Conservation (phyloP, 2,329 filamentous ascomycete genomes). For the Neocucurbitaria cava region DNA sequence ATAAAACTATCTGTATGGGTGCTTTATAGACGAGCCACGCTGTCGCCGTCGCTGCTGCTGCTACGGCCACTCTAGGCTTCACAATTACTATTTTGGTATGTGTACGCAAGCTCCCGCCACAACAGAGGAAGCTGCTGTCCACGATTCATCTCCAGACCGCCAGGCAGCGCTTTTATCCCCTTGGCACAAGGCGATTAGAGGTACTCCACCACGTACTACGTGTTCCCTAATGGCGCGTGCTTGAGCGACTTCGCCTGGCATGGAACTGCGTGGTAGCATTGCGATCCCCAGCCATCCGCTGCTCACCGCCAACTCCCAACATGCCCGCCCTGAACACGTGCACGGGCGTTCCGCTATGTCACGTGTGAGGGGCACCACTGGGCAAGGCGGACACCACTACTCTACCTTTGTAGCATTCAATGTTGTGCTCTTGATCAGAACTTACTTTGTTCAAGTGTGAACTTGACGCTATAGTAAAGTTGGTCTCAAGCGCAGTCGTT, state of each 20-base stretch:
- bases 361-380: background rate
- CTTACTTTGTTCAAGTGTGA: no score
- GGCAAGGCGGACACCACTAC: background rate
- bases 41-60: background rate
- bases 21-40: constrained; percentile 21
- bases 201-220: constrained; percentile 29
- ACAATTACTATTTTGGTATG: constrained; percentile 25
- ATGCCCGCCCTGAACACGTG: constrained; percentile 13
- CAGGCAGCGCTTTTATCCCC: constrained; percentile 41
- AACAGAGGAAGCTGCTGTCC: constrained; percentile 28
- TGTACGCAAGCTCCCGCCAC: constrained; percentile 48
- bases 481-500: no score
- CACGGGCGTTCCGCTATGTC: constrained; percentile 8
- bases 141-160: constrained; percentile 27
- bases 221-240: constrained; percentile 25
- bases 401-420: no score
- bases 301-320: constrained; percentile 46
- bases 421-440: no score
- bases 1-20: constrained; percentile 2
- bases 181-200: constrained; percentile 26
- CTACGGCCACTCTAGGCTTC: constrained; percentile 31
- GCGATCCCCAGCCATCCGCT: constrained; percentile 40
- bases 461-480: no score
- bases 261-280: constrained; percentile 17
- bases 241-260: constrained; percentile 24